These are phyloP conservation scores for Jaltomata sinuosa DNA, from an alignment of 257 asterid genomes.

Conservation along the genomic window DNA sequence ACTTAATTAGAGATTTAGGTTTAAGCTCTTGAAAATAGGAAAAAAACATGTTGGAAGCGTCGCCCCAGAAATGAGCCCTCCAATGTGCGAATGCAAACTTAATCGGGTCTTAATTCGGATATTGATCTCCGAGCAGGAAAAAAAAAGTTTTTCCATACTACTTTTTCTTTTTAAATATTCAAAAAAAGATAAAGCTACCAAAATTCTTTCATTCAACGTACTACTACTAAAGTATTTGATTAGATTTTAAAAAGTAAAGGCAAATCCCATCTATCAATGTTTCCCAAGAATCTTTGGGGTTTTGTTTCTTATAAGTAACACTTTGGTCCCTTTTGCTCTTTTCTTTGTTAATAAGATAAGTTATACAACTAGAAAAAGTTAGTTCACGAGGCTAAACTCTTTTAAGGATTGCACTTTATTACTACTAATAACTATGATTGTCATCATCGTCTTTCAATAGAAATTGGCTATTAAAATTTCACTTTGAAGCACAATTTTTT, in stretches of 20 bases:
- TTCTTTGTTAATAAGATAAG: background rate
- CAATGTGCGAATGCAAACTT: background rate
- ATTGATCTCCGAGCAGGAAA: background rate
- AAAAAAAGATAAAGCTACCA: background rate
- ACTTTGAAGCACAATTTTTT: background rate
- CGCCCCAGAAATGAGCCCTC: rapidly evolving
- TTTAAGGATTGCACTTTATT: background rate
- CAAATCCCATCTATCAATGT: background rate
- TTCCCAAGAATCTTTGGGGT: background rate
- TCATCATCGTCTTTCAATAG: background rate
- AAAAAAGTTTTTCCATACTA: no score
- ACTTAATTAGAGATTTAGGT: background rate
- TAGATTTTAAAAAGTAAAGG: background rate
- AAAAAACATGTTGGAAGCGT: background rate
- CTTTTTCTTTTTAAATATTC: background rate
- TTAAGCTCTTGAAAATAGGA: background rate
- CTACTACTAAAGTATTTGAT: background rate
- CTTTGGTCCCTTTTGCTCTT: background rate
- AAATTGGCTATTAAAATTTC: background rate
- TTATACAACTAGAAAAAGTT: background rate
- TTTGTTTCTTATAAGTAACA: background rate
- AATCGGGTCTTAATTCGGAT: rapidly evolving
- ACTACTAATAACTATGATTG: background rate
- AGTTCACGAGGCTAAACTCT: background rate
- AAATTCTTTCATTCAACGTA: background rate